Conservation (phyloP, 2,329 filamentous ascomycete species). For the Scedosporium apiospermum region DNA sequence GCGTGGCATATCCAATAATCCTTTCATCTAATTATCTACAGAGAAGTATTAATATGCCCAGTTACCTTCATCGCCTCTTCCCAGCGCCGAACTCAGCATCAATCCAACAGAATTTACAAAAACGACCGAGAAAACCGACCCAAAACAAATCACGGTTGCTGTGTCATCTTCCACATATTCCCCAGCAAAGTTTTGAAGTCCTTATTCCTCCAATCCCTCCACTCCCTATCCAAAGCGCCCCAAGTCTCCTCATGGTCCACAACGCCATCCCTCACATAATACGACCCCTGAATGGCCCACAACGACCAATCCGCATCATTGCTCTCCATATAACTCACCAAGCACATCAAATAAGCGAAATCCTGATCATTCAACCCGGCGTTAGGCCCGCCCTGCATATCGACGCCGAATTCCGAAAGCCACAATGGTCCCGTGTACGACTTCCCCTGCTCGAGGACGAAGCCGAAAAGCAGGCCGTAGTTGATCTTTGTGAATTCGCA, state of each 20-base stretch:
- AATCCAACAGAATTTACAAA: neutral
- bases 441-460: conserved; percentile 37
- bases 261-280: conserved; percentile 42
- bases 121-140: neutral
- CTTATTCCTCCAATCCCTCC: conserved; percentile 27
- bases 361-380: conserved; percentile 35
- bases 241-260: conserved; percentile 43
- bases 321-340: conserved; percentile 39
- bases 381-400: conserved; percentile 30
- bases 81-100: neutral
- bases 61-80: neutral
- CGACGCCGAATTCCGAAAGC: conserved; percentile 50
- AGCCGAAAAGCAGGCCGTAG: conserved; percentile 40
- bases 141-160: conserved; percentile 18
- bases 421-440: conserved; percentile 44
- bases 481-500: conserved; percentile 32
- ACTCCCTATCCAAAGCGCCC: conserved; percentile 36
- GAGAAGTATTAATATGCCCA: neutral
- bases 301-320: conserved; percentile 52
- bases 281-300: conserved; percentile 50
- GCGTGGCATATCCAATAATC: too few species aligned
- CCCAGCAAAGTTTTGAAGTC: conserved; percentile 24
- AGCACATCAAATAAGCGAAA: conserved; percentile 38
- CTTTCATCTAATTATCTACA: too few species aligned
- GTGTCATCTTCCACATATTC: conserved; percentile 28